Percentiles rank a stretch among this genome's conserved stretches.
Evolutionary conservation across 176 grass and related monocot genomes (phyloP).

Genomic region (Thalia dealbata): DNA sequence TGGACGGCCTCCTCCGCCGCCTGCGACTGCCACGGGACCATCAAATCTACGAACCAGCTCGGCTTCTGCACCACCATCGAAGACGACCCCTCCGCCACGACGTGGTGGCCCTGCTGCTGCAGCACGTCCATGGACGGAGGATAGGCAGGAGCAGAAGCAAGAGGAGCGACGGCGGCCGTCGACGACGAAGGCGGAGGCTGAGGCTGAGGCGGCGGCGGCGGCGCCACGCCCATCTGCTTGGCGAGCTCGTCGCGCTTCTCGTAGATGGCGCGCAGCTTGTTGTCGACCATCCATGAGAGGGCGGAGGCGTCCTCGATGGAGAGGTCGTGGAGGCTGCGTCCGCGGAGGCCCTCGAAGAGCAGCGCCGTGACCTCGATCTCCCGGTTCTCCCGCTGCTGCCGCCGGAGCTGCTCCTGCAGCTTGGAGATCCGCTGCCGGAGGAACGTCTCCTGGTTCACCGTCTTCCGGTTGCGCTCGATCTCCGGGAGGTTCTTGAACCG

Average conservation of each 20-base stretch:
- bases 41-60: too few relatives aligned
- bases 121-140: too few relatives aligned
- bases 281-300: slow-evolving; percentile 24
- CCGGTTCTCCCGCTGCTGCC: slow-evolving; percentile 21
- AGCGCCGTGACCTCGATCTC: slow-evolving; percentile 29
- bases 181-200: too few relatives aligned
- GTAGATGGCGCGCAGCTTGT: slow-evolving; percentile 7
- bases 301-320: slow-evolving; percentile 25
- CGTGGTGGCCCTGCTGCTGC: too few relatives aligned
- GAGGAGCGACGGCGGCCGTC: neutral
- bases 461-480: slow-evolving; percentile 34
- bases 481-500: slow-evolving; percentile 32
- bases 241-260: neutral
- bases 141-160: too few relatives aligned
- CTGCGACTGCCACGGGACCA: too few relatives aligned
- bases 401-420: slow-evolving; percentile 27
- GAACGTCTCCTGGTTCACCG: slow-evolving; percentile 32
- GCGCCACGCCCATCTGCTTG: neutral
- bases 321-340: neutral
- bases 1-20: too few relatives aligned
- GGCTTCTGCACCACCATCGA: too few relatives aligned
- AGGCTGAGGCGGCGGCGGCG: neutral
- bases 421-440: slow-evolving; percentile 27
- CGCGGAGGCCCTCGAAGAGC: slow-evolving; percentile 21
- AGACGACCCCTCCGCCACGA: too few relatives aligned